Evolutionary conservation across 2,329 filamentous ascomycete genomes (phyloP).

Genomic region (Colletotrichum sp.): DNA sequence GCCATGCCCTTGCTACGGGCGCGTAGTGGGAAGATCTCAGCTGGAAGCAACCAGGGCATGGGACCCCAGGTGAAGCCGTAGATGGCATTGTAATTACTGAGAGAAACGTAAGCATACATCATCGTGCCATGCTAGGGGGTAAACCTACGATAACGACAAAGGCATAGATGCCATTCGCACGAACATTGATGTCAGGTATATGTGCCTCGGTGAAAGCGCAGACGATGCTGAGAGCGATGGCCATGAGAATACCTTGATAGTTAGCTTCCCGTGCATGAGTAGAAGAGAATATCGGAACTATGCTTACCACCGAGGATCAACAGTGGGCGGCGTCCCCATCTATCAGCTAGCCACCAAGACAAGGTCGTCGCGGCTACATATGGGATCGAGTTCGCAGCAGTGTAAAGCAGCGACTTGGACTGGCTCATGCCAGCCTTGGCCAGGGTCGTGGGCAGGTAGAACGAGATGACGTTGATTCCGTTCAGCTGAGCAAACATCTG

Average conservation of each 20-base stretch:
- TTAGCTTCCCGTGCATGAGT: not conserved
- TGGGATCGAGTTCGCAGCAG: not conserved
- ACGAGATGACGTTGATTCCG: not conserved
- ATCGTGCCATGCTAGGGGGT: no score
- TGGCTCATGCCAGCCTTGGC: not conserved
- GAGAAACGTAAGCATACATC: not conserved
- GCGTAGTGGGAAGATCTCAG: not conserved
- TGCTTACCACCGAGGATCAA: not conserved
- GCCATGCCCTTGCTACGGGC: not conserved
- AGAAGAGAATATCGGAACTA: rapidly evolving
- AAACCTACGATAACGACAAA: not conserved
- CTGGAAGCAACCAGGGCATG: not conserved
- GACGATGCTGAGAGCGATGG: not conserved
- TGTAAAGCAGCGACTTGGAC: not conserved
- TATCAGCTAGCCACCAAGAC: not conserved
- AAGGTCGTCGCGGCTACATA: rapidly evolving
- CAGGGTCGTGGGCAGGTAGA: not conserved
- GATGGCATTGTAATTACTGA: not conserved
- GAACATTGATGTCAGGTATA: not conserved
- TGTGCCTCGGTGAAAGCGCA: not conserved
- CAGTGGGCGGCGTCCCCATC: not conserved
- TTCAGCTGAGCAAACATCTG: not conserved
- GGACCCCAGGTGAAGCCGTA: not conserved
- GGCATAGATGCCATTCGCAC: not conserved
- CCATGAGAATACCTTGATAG: not conserved